A percentile compares a stretch with the other conserved stretches of the same genome.
Conservation (phyloP, 2,329 filamentous ascomycete genomes). For the Bipolaris victoriae region DNA sequence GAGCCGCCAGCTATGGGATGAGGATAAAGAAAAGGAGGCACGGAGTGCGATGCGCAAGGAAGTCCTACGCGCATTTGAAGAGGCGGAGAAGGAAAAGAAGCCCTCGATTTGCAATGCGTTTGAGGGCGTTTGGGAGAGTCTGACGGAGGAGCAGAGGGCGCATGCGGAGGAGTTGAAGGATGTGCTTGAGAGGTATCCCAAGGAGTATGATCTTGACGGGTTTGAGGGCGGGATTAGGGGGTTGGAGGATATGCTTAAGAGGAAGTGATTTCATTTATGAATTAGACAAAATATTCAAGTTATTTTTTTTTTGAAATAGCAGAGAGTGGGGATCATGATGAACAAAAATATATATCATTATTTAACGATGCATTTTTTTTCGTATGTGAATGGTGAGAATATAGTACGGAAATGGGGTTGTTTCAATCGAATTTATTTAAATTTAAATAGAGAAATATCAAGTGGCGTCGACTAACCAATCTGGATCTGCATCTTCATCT, state of each 20-base stretch:
- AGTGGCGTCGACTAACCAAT: slow-evolving; percentile 59
- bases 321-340: background rate
- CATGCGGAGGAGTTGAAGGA: slow-evolving; percentile 79
- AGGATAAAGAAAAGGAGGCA: slow-evolving; percentile 76
- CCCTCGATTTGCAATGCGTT: slow-evolving; percentile 76
- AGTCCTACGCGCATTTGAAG: slow-evolving; percentile 81
- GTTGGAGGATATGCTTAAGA: slow-evolving; percentile 53
- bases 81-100: slow-evolving; percentile 82
- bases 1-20: slow-evolving; percentile 80
- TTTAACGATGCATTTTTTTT: too few species aligned
- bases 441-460: background rate
- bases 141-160: slow-evolving; percentile 76
- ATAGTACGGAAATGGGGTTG: too few species aligned
- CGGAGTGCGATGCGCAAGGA: slow-evolving; percentile 72
- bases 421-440: too few species aligned
- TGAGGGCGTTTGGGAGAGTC: slow-evolving; percentile 84
- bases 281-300: background rate
- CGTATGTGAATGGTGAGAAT: too few species aligned
- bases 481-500: slow-evolving; percentile 69
- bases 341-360: too few species aligned
- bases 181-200: slow-evolving; percentile 84
- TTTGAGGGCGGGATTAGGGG: slow-evolving; percentile 76
- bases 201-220: slow-evolving; percentile 84
- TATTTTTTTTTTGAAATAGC: too few species aligned
- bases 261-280: slow-evolving; percentile 14